Evolutionary conservation across 306 rosid species (phyloP).

Genomic region (Cicer arietinum): DNA sequence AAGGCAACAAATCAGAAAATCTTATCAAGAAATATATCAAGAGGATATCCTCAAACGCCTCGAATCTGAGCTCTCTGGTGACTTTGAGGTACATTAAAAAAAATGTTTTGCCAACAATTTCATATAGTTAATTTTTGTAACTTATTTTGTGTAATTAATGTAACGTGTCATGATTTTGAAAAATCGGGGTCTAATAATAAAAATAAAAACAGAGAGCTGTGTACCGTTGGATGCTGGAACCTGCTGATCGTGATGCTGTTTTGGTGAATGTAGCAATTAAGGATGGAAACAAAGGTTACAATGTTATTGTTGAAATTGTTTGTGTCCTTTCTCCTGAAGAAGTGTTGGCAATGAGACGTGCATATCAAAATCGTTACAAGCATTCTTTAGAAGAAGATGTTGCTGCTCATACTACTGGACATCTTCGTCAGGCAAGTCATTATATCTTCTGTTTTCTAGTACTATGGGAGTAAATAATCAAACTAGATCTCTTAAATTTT

Average conservation of each 20-base stretch:
- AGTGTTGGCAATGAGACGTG: constrained; percentile 54
- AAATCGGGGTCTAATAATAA: neutral
- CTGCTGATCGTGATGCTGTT: constrained; percentile 75
- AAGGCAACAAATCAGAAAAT: constrained; percentile 68
- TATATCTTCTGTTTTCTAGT: neutral
- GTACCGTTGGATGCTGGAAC: constrained; percentile 83
- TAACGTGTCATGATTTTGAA: neutral
- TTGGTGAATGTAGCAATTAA: constrained; percentile 75
- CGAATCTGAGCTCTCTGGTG: constrained; percentile 76
- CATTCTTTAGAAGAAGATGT: constrained; percentile 82
- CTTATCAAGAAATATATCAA: constrained; percentile 57
- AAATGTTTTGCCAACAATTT: neutral
- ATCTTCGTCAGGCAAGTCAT: constrained; percentile 63
- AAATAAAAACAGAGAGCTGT: constrained; percentile 62
- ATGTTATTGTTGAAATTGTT: constrained; percentile 66
- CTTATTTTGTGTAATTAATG: neutral
- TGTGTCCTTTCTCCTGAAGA: constrained; percentile 68
- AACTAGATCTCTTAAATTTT: neutral
- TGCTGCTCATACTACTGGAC: constrained; percentile 65
- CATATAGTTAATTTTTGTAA: constrained; percentile 19
- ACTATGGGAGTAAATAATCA: neutral
- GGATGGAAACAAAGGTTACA: constrained; percentile 48
- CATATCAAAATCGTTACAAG: constrained; percentile 63
- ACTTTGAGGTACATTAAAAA: constrained; percentile 65
- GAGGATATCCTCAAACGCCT: constrained; percentile 81